These are phyloP conservation scores for Mycena sp. DNA, from an alignment of 1,284 basidiomycete genomes.

Conservation along the genomic window DNA sequence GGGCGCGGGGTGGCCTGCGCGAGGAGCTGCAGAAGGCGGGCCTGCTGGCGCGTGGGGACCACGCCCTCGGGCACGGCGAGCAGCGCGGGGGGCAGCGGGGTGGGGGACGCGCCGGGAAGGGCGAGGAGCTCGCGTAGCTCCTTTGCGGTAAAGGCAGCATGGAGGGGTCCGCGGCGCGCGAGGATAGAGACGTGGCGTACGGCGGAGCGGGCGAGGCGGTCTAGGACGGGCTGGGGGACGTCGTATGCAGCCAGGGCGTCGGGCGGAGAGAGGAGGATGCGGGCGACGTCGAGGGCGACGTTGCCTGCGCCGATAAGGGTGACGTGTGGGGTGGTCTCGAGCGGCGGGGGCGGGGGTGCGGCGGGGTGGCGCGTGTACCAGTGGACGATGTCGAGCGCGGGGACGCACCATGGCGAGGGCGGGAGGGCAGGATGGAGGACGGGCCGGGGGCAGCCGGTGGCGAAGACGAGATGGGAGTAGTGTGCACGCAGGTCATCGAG, in stretches of 20 bases:
- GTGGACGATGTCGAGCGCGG: conserved; percentile 90
- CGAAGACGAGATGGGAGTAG: conserved; percentile 86
- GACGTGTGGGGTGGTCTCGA: conserved; percentile 74
- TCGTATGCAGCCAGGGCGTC: conserved; percentile 79
- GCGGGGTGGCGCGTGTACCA: conserved; percentile 98
- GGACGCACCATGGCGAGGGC: conserved; percentile 66
- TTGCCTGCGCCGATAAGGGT: conserved; percentile 96
- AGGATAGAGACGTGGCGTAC: conserved; percentile 87
- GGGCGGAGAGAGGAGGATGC: conserved; percentile 84
- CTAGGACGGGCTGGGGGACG: conserved; percentile 81
- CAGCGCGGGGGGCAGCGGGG: conserved; percentile 60
- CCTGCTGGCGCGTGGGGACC: conserved; percentile 69
- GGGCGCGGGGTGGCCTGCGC: conserved; percentile 70
- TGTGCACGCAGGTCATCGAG: conserved; percentile 65
- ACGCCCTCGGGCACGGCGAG: conserved; percentile 49
- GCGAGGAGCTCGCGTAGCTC: conserved; percentile 93
- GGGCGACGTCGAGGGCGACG: conserved; percentile 93
- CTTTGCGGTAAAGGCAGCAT: conserved; percentile 95
- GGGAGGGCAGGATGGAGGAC: conserved; percentile 63
- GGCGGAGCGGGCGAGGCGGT: conserved; percentile 68
- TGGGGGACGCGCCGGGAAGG: conserved; percentile 77
- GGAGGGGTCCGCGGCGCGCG: conserved; percentile 87
- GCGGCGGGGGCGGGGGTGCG: conserved; percentile 61
- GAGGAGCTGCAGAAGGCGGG: conserved; percentile 73
- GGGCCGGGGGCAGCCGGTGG: conserved; percentile 81